phyloP scores from a whole-genome alignment of 106 monocot species.

The Posidonia australis region DNA sequence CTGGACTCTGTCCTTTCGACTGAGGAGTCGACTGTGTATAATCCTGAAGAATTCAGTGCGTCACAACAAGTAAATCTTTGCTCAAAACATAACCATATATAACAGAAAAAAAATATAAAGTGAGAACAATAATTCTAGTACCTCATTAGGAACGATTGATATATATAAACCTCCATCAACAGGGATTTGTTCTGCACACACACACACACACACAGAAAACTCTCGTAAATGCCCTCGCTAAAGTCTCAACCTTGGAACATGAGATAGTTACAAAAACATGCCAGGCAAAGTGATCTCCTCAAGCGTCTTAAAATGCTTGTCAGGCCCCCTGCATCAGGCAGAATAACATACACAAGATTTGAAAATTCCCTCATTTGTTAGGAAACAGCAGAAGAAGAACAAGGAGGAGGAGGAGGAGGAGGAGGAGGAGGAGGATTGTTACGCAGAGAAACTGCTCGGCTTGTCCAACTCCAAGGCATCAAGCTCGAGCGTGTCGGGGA shows the following conservation, averaged over 20 bases:
- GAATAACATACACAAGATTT: neutral
- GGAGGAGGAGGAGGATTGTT: neutral
- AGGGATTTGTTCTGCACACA: constrained; percentile 31
- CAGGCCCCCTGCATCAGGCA: constrained; percentile 26
- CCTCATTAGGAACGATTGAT: constrained; percentile 38
- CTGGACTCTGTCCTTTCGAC: constrained; percentile 4
- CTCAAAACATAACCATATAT: neutral
- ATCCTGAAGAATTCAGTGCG: constrained; percentile 13
- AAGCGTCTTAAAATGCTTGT: constrained; percentile 40
- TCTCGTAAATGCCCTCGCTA: neutral
- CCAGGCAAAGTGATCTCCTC: constrained; percentile 75
- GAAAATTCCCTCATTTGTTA: neutral
- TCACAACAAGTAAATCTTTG: neutral
- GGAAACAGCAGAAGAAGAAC: neutral
- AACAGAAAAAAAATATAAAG: neutral
- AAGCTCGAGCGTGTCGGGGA: constrained; percentile 70
- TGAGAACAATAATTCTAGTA: neutral
- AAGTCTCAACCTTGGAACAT: too few species aligned
- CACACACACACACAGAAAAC: neutral
- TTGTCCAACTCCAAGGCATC: constrained; percentile 63
- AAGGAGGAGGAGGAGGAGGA: neutral
- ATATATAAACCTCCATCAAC: constrained; percentile 34
- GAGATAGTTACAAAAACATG: constrained; percentile 1
- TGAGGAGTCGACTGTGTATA: constrained; percentile 15
- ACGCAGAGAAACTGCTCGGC: constrained; percentile 21